Evolutionary conservation across 1,284 basidiomycete species (phyloP), one percentile per base, ranked within the genome.

Genomic region (Abortiporus biennis): DNA sequence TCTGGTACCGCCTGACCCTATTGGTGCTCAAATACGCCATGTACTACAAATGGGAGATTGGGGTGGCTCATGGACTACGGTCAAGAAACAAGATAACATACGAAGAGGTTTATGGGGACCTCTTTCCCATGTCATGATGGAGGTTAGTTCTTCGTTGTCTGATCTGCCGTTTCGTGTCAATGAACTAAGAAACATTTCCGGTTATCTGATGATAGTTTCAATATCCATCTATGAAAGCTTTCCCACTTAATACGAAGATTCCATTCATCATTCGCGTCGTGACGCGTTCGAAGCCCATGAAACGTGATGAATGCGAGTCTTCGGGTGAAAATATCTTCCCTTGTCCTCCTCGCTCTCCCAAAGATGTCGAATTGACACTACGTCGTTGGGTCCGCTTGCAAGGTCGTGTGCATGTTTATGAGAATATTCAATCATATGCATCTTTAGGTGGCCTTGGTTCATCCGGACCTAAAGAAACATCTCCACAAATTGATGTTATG

Each of bases 251-350:
- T 21, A 37, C 36, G 9, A 11, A 13, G 17, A 37, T 37, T 23
- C 36, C 36, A 5, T 37, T 37, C 36, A 9, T 23, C 36, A 13
- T 37, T 15, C n/a, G 15, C 9, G 23, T 37, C 36, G 22, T 37
- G 5, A 37, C 36, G 13, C 20, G 12, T 21, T 20, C 36, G 5
- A 37, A 37, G 15, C 17, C 19, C 9, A 37, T 37, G 36, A 23
- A 37, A 9, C 6, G 6, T 9, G 36, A 37, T 6, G 36, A 37
- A 13, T 5, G 5, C 4, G 9, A 15, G 5, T 16, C 8, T 12
- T 23, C 36, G 5, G 13, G 13, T 12, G 36, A 37, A 15, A 9
- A 5, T 6, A 9, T 37, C 36, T 37, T 37, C 36, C 36, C 36
- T 15, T 16, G 17, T 6, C 36, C 36, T 8, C 36, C 36, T 19